These are phyloP conservation scores for Xenoacremonium recifei DNA, from an alignment of 2,329 filamentous ascomycete species.

Conservation along the genomic window DNA sequence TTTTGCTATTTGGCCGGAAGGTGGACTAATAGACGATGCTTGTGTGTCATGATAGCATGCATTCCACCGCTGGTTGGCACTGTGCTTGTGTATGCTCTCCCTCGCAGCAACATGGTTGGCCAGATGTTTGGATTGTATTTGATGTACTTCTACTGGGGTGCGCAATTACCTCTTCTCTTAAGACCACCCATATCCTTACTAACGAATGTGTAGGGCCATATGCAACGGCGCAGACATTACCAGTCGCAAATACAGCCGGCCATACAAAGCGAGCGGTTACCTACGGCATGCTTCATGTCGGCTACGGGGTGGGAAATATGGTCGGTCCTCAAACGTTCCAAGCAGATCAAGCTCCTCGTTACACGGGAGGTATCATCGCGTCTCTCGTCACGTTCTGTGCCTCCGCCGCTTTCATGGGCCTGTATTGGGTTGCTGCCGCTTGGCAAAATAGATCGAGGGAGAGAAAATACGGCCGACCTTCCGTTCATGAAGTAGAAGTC, in stretches of 20 bases:
- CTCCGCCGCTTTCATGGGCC: background rate
- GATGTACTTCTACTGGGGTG: too few species aligned
- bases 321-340: constrained; percentile 38
- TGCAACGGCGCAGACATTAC: too few species aligned
- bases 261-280: constrained; percentile 37
- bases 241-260: constrained; percentile 30
- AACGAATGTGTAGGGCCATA: too few species aligned
- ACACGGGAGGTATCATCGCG: constrained; percentile 11
- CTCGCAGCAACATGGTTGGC: background rate
- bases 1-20: constrained; percentile 1
- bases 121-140: background rate
- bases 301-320: constrained; percentile 36
- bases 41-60: background rate
- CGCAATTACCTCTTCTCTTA: too few species aligned
- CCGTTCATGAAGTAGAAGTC: constrained; percentile 8
- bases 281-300: constrained; percentile 44
- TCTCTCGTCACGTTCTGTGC: constrained; percentile 2
- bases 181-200: too few species aligned
- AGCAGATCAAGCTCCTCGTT: constrained; percentile 30
- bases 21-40: background rate
- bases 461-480: constrained; percentile 11
- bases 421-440: background rate
- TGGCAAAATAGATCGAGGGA: constrained; percentile 5
- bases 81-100: constrained; percentile 1
- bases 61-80: constrained; percentile 1